Evolutionary conservation across 164 flowering plant species (phyloP).

Genomic region (Stephania cephalantha): DNA sequence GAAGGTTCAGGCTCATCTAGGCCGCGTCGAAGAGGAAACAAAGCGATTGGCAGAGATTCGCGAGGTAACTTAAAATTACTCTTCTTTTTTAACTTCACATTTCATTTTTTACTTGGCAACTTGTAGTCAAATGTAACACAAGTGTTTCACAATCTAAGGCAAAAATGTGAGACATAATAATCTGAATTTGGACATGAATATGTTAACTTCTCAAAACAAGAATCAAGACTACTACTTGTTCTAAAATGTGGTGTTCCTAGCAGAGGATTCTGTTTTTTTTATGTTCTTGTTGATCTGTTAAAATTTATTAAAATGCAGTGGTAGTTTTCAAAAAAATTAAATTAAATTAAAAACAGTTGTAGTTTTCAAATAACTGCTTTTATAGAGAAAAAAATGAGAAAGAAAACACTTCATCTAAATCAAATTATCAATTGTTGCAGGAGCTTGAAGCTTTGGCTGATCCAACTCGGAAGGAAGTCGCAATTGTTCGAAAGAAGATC

Average conservation of each 20-base stretch:
- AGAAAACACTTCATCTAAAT: background rate
- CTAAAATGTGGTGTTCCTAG: background rate
- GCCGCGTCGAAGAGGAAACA: constrained; percentile 72
- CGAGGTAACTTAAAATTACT: constrained; percentile 42
- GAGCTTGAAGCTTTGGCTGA: constrained; percentile 82
- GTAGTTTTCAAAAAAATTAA: too few species aligned
- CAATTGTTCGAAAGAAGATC: constrained; percentile 77
- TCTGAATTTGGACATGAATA: too few species aligned
- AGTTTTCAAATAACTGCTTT: too few species aligned
- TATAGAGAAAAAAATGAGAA: background rate
- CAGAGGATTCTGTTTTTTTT: background rate
- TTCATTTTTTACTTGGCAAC: too few species aligned
- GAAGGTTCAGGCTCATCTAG: constrained; percentile 68
- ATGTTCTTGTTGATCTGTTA: background rate
- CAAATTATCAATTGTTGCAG: constrained; percentile 25
- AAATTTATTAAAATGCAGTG: too few species aligned
- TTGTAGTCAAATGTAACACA: too few species aligned
- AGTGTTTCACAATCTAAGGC: too few species aligned
- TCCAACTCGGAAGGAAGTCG: constrained; percentile 89
- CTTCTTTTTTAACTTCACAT: too few species aligned
- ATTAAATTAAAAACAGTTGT: too few species aligned
- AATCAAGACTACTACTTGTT: too few species aligned
- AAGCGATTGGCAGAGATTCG: constrained; percentile 71
- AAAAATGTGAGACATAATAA: too few species aligned
- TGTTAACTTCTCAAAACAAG: too few species aligned